Conservation (phyloP, 371 early-diverging fungal species). For the Mucor irregularis region DNA sequence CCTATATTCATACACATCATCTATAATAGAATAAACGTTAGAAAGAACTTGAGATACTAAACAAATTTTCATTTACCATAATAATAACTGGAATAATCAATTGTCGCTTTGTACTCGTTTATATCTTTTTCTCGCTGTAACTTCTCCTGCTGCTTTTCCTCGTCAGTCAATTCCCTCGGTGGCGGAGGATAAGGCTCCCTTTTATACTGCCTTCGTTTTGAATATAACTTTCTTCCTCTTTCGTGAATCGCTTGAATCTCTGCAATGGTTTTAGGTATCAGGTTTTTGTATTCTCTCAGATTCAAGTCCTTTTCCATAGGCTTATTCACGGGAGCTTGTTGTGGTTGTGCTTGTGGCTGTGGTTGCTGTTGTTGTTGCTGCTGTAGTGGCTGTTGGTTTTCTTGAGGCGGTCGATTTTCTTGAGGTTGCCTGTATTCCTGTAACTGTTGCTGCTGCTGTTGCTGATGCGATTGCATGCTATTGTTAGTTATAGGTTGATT, state of each 20-base stretch:
- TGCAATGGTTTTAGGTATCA: conserved; percentile 8
- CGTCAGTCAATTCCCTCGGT: background rate
- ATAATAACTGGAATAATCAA: conserved; percentile 68
- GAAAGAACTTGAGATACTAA: no score
- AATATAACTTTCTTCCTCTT: background rate
- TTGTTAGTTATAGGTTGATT: no score
- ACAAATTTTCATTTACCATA: conserved; percentile 35
- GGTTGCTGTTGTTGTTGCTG: no score
- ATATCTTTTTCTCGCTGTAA: conserved; percentile 43
- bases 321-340: no score
- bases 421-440: no score
- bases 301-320: background rate
- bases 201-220: background rate
- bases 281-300: background rate
- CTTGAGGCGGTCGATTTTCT: no score
- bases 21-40: conserved; percentile 6
- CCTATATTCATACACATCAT: conserved; percentile 35
- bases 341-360: no score
- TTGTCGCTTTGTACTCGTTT: conserved; percentile 45
- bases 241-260: conserved; percentile 10
- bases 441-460: no score
- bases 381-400: background rate
- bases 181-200: background rate
- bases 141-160: conserved; percentile 1
- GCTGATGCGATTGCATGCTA: no score